phyloP scores from a whole-genome alignment of 371 early-diverging fungal species.

The Mucor racemosus region DNA sequence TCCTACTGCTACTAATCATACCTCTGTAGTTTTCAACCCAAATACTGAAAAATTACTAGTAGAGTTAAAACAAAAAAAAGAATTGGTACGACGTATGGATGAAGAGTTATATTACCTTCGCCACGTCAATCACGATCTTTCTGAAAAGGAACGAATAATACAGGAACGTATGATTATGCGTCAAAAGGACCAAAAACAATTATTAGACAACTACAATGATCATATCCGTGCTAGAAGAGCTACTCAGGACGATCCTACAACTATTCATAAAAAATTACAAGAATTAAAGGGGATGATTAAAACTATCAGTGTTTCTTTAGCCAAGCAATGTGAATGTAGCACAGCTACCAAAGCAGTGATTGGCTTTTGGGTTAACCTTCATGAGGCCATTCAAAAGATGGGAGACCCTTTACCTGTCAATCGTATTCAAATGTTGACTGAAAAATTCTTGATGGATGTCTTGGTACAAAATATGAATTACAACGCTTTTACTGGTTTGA shows the following conservation, averaged over 20 bases:
- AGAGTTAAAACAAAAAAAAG: constrained; percentile 24
- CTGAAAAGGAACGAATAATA: constrained; percentile 12
- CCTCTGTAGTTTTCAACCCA: not conserved
- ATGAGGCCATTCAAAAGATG: constrained; percentile 34
- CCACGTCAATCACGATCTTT: constrained; percentile 16
- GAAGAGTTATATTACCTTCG: constrained; percentile 23
- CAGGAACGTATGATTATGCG: constrained; percentile 25
- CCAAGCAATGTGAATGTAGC: constrained; percentile 46
- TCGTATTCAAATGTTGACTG: constrained; percentile 61
- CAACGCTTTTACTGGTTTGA: constrained; percentile 41
- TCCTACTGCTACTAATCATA: not conserved
- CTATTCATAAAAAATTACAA: constrained; percentile 51
- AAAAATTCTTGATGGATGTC: constrained; percentile 62
- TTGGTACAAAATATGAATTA: constrained; percentile 50
- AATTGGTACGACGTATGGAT: constrained; percentile 15
- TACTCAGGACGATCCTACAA: constrained; percentile 57
- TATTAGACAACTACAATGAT: constrained; percentile 56
- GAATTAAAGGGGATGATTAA: constrained; percentile 55
- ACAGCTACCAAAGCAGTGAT: constrained; percentile 46
- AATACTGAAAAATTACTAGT: not conserved
- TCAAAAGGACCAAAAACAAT: constrained; percentile 36
- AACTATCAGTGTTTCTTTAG: constrained; percentile 45
- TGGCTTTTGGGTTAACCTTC: constrained; percentile 48
- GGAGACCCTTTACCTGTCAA: constrained; percentile 45
- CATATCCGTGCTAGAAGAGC: constrained; percentile 59